Evolutionary conservation across 495 filamentous ascomycete species (phyloP).

Genomic region (Penicillium bialowiezense): DNA sequence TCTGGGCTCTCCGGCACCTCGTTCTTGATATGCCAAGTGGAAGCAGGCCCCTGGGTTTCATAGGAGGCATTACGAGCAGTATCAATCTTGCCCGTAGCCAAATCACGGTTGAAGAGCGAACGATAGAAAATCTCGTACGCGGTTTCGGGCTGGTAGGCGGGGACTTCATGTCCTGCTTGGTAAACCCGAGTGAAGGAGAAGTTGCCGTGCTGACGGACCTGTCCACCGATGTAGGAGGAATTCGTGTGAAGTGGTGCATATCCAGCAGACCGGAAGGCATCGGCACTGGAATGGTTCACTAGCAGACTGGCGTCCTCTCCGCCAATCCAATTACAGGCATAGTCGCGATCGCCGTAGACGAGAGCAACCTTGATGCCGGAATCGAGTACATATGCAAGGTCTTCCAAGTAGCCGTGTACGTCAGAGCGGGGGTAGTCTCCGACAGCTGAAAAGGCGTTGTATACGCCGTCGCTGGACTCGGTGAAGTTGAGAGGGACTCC

Average conservation of each 20-base stretch:
- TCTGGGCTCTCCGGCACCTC: constrained; percentile 34
- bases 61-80: constrained; percentile 40
- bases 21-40: constrained; percentile 53
- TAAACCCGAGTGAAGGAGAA: constrained; percentile 60
- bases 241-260: constrained; percentile 49
- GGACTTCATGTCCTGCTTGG: constrained; percentile 60
- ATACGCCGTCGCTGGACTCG: constrained; percentile 45
- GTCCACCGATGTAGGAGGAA: constrained; percentile 43
- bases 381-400: constrained; percentile 51
- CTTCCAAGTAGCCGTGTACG: constrained; percentile 48
- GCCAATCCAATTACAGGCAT: constrained; percentile 53
- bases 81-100: constrained; percentile 53
- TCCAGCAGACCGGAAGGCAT: constrained; percentile 46
- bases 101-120: constrained; percentile 49
- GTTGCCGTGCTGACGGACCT: constrained; percentile 56
- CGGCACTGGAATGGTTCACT: constrained; percentile 38
- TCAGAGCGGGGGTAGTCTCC: constrained; percentile 44
- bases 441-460: constrained; percentile 49
- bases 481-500: constrained; percentile 69
- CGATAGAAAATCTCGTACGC: constrained; percentile 55
- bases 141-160: constrained; percentile 56
- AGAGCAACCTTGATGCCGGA: constrained; percentile 64
- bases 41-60: constrained; percentile 45
- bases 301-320: constrained; percentile 42
- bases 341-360: constrained; percentile 64